phyloP scores from a whole-genome alignment of 192 early-diverging fungal genomes.

The Coemansia sp. region DNA sequence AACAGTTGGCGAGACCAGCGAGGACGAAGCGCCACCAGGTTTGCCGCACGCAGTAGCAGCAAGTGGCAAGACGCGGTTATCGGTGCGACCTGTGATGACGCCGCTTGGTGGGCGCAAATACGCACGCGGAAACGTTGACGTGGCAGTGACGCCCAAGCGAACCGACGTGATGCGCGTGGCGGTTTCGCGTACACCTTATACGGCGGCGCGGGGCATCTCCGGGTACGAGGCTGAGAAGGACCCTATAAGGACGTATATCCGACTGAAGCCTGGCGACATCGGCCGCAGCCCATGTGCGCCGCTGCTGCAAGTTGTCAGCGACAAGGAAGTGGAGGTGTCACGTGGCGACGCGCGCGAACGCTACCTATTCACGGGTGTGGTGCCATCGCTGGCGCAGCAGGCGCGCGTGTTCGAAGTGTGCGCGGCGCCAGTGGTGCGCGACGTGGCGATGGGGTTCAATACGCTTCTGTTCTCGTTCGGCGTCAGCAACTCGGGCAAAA shows the following conservation, averaged over 20 bases:
- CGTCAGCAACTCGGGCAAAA: conserved; percentile 70
- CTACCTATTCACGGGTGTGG: conserved; percentile 62
- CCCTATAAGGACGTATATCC: conserved; percentile 50
- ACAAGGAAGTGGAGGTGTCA: conserved; percentile 50
- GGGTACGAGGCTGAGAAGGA: conserved; percentile 47
- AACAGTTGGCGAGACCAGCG: background rate
- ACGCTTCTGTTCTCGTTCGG: conserved; percentile 71
- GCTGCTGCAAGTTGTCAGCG: conserved; percentile 45
- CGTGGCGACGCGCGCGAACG: conserved; percentile 28
- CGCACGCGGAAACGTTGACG: conserved; percentile 23
- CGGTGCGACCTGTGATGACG: conserved; percentile 27
- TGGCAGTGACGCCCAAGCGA: conserved; percentile 11
- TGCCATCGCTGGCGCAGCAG: conserved; percentile 53
- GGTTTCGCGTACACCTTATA: conserved; percentile 51
- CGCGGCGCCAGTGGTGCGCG: conserved; percentile 57
- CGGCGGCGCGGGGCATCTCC: conserved; percentile 32
- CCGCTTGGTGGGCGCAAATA: conserved; percentile 44
- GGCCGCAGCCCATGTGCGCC: conserved; percentile 7
- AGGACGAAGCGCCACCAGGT: background rate
- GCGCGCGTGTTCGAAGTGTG: conserved; percentile 60
- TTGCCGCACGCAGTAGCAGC: background rate
- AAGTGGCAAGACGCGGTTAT: background rate
- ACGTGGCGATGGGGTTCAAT: conserved; percentile 60
- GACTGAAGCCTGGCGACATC: conserved; percentile 35
- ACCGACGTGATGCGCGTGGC: conserved; percentile 23